phyloP scores from a whole-genome alignment of 805 yeast genomes.

The Lachancea sp. region DNA sequence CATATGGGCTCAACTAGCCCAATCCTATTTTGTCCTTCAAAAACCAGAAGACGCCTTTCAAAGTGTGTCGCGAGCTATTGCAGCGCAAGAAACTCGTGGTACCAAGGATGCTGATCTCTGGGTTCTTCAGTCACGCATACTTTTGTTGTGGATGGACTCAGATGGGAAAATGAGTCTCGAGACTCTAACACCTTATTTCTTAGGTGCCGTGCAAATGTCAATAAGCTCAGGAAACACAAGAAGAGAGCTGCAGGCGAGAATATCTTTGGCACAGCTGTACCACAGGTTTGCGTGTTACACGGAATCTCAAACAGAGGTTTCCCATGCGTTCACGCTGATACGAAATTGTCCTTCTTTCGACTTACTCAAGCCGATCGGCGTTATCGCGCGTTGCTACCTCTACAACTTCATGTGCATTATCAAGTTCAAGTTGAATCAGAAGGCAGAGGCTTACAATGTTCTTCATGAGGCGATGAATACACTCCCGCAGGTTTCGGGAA shows the following conservation, averaged over 20 bases:
- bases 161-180: conserved; percentile 8
- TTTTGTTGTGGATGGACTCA: conserved; percentile 8
- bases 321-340: conserved; percentile 2
- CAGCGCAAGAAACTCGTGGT: conserved; percentile 3
- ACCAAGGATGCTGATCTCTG: conserved; percentile 5
- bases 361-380: background rate
- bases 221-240: conserved; percentile 1
- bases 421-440: conserved; percentile 6
- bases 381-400: conserved; percentile 7
- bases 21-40: conserved; percentile 19
- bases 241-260: conserved; percentile 8
- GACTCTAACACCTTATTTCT: conserved; percentile 8
- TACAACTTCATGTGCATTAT: conserved; percentile 9
- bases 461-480: conserved; percentile 5
- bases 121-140: conserved; percentile 10
- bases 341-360: background rate
- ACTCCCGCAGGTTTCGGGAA: conserved; percentile 5
- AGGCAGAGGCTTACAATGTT: background rate
- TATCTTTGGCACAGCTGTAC: conserved; percentile 11
- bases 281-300: conserved; percentile 10
- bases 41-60: conserved; percentile 22
- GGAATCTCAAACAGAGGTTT: conserved; percentile 9
- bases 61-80: conserved; percentile 13
- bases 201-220: conserved; percentile 8
- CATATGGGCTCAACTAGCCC: conserved; percentile 22